phyloP scores from a whole-genome alignment of 192 early-diverging fungal genomes.

The Funneliformis mosseae region DNA sequence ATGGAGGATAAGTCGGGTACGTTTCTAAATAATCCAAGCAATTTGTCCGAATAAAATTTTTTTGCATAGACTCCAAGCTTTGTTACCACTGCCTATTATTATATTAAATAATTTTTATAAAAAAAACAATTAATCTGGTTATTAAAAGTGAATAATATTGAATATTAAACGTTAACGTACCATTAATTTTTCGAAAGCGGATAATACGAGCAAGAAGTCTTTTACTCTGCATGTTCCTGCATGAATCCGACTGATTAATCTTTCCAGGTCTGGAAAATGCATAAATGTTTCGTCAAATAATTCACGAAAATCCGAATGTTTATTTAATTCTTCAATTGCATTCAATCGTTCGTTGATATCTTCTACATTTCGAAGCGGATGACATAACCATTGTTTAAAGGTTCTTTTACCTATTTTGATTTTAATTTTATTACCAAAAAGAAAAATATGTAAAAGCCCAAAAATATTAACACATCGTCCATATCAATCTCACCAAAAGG shows the following conservation, averaged over 20 bases:
- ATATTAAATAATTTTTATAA: background rate
- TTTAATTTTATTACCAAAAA: background rate
- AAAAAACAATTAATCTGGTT: background rate
- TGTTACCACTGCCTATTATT: conserved; percentile 40
- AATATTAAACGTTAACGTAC: conserved; percentile 41
- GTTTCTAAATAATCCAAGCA: conserved; percentile 50
- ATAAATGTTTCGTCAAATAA: conserved; percentile 48
- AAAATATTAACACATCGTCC: background rate
- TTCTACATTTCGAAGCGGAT: conserved; percentile 69
- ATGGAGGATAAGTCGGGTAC: conserved; percentile 59
- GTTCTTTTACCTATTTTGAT: conserved; percentile 58
- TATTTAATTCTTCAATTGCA: conserved; percentile 81
- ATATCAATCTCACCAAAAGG: conserved; percentile 70
- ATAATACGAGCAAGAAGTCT: conserved; percentile 77
- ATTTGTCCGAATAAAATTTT: conserved; percentile 59
- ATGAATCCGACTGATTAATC: conserved; percentile 89
- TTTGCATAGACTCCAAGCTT: conserved; percentile 39
- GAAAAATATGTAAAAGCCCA: background rate
- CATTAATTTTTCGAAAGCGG: conserved; percentile 54
- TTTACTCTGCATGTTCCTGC: conserved; percentile 80
- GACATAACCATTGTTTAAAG: conserved; percentile 84
- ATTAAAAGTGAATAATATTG: background rate
- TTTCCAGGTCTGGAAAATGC: conserved; percentile 84
- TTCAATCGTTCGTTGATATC: conserved; percentile 88
- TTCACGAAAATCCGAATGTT: conserved; percentile 51